Percentiles rank a stretch among this genome's conserved stretches.
Evolutionary conservation across 805 yeast genomes (phyloP).

Genomic region (Starmerella roubikii): DNA sequence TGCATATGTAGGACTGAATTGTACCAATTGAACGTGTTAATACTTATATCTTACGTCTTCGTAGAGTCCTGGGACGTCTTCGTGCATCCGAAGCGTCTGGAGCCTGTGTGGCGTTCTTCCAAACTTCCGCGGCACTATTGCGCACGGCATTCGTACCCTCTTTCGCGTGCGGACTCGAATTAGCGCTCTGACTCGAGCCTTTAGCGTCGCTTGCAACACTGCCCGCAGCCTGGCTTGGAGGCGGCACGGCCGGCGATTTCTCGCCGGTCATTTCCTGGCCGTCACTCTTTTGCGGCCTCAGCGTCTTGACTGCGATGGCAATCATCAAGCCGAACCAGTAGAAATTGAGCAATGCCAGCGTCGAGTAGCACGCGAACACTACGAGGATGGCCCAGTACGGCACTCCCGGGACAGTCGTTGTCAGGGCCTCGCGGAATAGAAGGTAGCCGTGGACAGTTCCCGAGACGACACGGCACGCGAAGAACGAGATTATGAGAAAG

Average conservation of each 20-base stretch:
- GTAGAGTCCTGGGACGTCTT: background rate
- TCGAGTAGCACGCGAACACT: conserved; percentile 44
- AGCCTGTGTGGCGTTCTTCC: no score
- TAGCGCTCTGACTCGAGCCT: no score
- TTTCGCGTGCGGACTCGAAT: no score
- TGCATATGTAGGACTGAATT: background rate
- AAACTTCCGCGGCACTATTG: no score
- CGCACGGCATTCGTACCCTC: no score
- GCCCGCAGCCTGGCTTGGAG: no score
- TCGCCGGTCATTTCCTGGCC: no score
- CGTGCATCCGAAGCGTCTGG: background rate
- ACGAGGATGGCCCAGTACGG: conserved; percentile 37
- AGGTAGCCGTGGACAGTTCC: conserved; percentile 60
- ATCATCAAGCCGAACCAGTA: conserved; percentile 87
- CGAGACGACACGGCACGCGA: conserved; percentile 69
- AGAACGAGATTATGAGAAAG: conserved; percentile 52
- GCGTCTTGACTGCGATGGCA: conserved; percentile 8
- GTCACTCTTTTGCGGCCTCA: no score
- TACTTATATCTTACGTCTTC: conserved; percentile 2
- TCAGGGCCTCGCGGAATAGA: conserved; percentile 26
- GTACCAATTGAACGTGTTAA: no score
- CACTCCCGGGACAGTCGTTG: conserved; percentile 24
- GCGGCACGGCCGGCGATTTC: no score
- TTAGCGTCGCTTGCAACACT: no score
- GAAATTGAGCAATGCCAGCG: conserved; percentile 55